A percentile compares a stretch with the other conserved stretches of the same genome.
Evolutionary conservation across 108 stramenopile species (phyloP).

Genomic region (Mediolabrus comicus): DNA sequence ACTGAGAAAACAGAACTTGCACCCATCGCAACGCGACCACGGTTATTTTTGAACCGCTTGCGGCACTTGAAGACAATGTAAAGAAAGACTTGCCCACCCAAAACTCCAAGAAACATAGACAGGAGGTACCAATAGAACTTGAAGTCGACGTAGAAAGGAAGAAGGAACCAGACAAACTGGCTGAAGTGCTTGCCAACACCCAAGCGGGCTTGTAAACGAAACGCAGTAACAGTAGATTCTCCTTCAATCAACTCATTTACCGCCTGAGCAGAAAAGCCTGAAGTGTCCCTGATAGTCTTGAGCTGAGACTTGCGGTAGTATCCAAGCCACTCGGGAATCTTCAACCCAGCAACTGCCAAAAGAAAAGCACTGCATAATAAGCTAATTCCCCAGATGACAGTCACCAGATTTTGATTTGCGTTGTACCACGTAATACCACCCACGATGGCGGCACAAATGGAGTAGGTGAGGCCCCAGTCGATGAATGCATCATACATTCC

Average conservation of each 20-base stretch:
- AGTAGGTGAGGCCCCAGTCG: conserved; percentile 25
- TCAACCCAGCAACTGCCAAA: conserved; percentile 16
- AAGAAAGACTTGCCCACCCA: conserved; percentile 17
- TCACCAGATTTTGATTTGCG: conserved; percentile 21
- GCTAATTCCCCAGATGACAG: conserved; percentile 29
- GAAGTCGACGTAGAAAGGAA: conserved; percentile 28
- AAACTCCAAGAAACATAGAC: conserved; percentile 8
- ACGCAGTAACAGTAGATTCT: neutral
- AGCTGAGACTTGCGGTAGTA: conserved; percentile 21
- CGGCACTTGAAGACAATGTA: conserved; percentile 25
- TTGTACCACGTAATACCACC: conserved; percentile 25
- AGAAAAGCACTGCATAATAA: conserved; percentile 12
- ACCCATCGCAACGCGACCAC: conserved; percentile 15
- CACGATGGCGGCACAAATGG: conserved; percentile 18
- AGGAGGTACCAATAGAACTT: conserved; percentile 17
- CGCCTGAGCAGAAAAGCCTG: conserved; percentile 9
- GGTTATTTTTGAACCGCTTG: neutral
- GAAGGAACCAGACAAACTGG: conserved; percentile 14
- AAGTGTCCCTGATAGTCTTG: conserved; percentile 7
- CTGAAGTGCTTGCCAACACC: conserved; percentile 27
- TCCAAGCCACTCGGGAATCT: conserved; percentile 39
- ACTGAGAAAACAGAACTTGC: conserved; percentile 4
- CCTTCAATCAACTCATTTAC: neutral
- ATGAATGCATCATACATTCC: conserved; percentile 29
- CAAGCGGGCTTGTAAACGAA: conserved; percentile 29